Evolutionary conservation across 139 green algal species (phyloP).

Genomic region (Bryopsis sp.): DNA sequence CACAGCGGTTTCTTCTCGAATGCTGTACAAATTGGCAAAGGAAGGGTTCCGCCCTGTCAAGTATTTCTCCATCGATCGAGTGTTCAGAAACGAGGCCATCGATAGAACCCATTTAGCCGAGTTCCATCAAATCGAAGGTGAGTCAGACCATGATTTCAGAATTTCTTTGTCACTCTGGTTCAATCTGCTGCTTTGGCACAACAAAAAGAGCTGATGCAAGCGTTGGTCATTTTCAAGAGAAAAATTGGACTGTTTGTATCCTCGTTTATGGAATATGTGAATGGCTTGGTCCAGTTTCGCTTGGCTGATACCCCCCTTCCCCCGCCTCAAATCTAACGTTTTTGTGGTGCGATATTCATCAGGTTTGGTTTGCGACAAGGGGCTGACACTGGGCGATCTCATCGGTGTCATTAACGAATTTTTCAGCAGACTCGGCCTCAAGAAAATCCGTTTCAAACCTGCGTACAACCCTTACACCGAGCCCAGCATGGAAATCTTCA

Average conservation of each 20-base stretch:
- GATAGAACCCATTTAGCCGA: slow-evolving; percentile 97
- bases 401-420: slow-evolving; percentile 84
- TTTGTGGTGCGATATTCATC: not conserved
- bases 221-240: too few relatives aligned
- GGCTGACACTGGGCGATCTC: slow-evolving; percentile 85
- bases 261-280: too few relatives aligned
- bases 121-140: slow-evolving; percentile 93
- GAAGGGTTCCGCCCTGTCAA: slow-evolving; percentile 49
- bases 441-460: slow-evolving; percentile 96
- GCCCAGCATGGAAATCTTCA: slow-evolving; percentile 99
- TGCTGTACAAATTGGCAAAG: slow-evolving; percentile 88
- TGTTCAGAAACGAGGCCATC: slow-evolving; percentile 98
- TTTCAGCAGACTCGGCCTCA: slow-evolving; percentile 89
- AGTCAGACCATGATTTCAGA: too few relatives aligned
- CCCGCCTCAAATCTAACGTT: not conserved
- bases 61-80: slow-evolving; percentile 91
- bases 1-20: slow-evolving; percentile 91
- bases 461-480: slow-evolving; percentile 99
- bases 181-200: not conserved
- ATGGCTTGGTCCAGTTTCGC: too few relatives aligned
- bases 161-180: not conserved
- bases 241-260: too few relatives aligned
- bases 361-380: slow-evolving; percentile 75
- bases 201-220: too few relatives aligned
- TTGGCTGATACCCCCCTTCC: too few relatives aligned